These are phyloP conservation scores for Solanum rostratum DNA, from an alignment of 257 asterid genomes.

Conservation along the genomic window DNA sequence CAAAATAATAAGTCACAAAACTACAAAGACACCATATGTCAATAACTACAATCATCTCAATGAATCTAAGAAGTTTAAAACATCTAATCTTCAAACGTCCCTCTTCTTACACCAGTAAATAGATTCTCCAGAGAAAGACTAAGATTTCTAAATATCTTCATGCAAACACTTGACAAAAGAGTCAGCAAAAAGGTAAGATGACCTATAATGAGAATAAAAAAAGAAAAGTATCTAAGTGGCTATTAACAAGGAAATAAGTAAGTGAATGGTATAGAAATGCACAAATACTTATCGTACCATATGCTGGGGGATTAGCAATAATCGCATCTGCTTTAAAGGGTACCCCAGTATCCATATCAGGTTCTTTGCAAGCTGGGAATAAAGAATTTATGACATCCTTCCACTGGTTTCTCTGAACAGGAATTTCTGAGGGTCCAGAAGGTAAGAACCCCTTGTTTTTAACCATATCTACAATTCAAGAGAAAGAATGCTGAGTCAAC, in stretches of 20 bases:
- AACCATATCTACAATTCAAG: conserved; percentile 67
- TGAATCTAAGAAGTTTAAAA: not conserved
- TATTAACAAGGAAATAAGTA: not conserved
- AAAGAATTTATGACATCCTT: conserved; percentile 79
- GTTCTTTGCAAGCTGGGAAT: conserved; percentile 79
- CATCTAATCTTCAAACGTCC: not conserved
- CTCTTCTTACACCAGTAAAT: not conserved
- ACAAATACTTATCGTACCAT: conserved; percentile 41
- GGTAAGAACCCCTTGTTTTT: conserved; percentile 98
- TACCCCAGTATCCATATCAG: conserved; percentile 75
- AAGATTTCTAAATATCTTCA: not conserved
- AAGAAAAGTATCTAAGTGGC: not conserved
- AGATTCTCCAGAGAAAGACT: not conserved
- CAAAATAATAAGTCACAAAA: not conserved
- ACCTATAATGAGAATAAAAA: not conserved
- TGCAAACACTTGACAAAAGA: not conserved
- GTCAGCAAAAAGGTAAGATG: not conserved
- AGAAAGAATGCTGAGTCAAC: not conserved
- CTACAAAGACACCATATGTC: not conserved
- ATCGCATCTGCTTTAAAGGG: conserved; percentile 92
- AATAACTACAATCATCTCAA: not conserved
- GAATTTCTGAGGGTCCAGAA: conserved; percentile 96
- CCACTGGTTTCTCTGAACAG: conserved; percentile 70
- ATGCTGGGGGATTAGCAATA: conserved; percentile 85
- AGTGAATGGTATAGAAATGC: not conserved